phyloP scores from a whole-genome alignment of 768 basidiomycete genomes.

The Kwoniella europaea region DNA sequence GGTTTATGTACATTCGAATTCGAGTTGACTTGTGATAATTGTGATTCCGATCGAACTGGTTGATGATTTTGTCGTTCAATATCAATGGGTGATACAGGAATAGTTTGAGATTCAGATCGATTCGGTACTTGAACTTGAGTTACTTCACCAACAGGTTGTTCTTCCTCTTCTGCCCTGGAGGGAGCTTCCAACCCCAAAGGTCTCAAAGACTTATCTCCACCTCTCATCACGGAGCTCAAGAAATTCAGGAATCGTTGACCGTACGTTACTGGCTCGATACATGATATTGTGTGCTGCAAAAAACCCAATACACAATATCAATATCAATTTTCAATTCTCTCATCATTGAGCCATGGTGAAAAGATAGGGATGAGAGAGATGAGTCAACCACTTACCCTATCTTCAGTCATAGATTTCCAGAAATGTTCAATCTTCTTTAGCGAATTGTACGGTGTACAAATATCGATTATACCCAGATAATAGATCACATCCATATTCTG shows the following conservation, averaged over 20 bases:
- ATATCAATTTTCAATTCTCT: no score
- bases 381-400: slow-evolving; percentile 70
- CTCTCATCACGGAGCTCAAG: slow-evolving; percentile 56
- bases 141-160: slow-evolving; percentile 21
- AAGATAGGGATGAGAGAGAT: not conserved
- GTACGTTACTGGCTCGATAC: slow-evolving; percentile 85
- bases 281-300: slow-evolving; percentile 86
- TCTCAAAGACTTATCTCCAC: slow-evolving; percentile 44
- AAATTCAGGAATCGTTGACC: slow-evolving; percentile 74
- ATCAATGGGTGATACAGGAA: not conserved
- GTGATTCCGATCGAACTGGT: not conserved
- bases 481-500: slow-evolving; percentile 76
- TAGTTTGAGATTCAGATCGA: not conserved
- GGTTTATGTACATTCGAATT: not conserved
- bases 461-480: slow-evolving; percentile 96
- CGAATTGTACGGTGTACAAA: slow-evolving; percentile 81
- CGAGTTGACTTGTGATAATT: not conserved
- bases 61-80: not conserved
- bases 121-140: not conserved
- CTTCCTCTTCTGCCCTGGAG: slow-evolving; percentile 7
- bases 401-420: slow-evolving; percentile 87
- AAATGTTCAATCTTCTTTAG: slow-evolving; percentile 83
- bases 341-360: no score
- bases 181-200: slow-evolving; percentile 36
- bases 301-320: not conserved